Conservation (phyloP, 106 monocot genomes). For the Platanthera zijinensis region DNA sequence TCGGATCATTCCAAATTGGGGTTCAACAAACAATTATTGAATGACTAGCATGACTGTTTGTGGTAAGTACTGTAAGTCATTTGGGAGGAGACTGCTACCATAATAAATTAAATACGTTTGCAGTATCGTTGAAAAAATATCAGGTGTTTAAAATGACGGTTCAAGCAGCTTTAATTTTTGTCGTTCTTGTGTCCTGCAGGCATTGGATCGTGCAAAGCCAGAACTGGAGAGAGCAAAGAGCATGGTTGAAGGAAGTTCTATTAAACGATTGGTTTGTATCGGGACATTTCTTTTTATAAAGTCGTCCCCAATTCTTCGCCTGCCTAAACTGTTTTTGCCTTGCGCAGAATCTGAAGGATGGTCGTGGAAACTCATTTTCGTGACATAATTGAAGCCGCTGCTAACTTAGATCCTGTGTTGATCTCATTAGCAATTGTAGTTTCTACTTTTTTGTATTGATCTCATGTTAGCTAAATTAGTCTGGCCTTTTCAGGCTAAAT, state of each 20-base stretch:
- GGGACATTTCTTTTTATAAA: not conserved
- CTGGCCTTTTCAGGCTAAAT: not conserved
- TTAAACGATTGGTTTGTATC: constrained; percentile 60
- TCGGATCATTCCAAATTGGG: too few species aligned
- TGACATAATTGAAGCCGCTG: not conserved
- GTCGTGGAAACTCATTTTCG: not conserved
- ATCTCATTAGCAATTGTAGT: not conserved
- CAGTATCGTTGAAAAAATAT: too few species aligned
- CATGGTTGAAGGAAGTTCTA: constrained; percentile 37
- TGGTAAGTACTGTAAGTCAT: too few species aligned
- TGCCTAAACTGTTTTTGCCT: not conserved
- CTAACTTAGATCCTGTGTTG: not conserved
- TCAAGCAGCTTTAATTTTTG: too few species aligned
- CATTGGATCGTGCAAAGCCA: constrained; percentile 74
- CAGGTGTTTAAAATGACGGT: too few species aligned
- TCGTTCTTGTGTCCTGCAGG: constrained; percentile 18
- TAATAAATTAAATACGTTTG: too few species aligned
- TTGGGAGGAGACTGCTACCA: too few species aligned
- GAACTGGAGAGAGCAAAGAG: constrained; percentile 48
- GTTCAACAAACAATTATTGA: too few species aligned
- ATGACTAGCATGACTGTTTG: too few species aligned
- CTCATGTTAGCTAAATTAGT: not conserved
- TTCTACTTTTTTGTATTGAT: not conserved
- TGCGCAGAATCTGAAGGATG: not conserved
- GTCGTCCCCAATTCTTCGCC: not conserved